Evolutionary conservation across 805 yeast species (phyloP), one percentile per base, ranked within the genome.

Genomic region (Allodekkera sacchari): DNA sequence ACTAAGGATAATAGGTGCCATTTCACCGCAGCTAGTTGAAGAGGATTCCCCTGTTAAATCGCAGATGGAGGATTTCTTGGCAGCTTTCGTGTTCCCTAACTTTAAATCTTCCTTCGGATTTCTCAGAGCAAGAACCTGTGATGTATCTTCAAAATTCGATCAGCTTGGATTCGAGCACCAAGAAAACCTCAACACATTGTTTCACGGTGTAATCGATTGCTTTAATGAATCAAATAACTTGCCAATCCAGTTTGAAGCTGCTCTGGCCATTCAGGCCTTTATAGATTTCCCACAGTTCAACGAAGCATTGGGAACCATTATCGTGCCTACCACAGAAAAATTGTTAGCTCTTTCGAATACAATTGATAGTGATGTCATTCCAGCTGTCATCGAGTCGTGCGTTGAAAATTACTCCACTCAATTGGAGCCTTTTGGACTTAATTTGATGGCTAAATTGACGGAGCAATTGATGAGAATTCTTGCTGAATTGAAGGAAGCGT

Each of bases 371-470:
- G 98, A 92, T 50, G 72, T 87, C 2, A 69, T 92, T 18, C 75
- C 94, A 15, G 82, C 80, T 16, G 95, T 89, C 6, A 85, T 89
- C 80, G 97, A 89, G 63, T 96, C 88, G 47, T 80, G 92, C 52
- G 96, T 89, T 19, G 96, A 88, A 50, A 74, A 72, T 36, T 92
- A 81, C 56, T 70, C 94, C 5, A 83, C 78, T 42, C 94, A 89
- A 55, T 65, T 89, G 44, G 92, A 88, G 41, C 97, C 98, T 17
- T 89, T 85, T 54, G 95, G 95, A 17, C 70, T 75, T 18, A 77
- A 76, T 34, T 57, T 82, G 43, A 59, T 58, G 63, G 45, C 56
- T 42, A 71, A 77, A 50, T 58, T 81, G 44, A 77, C 80, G 14
- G 80, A 79, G 39, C 96, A 89, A 53, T 78, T 87, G 47, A 52